Percentiles rank a stretch among this genome's conserved stretches.
phyloP scores from a whole-genome alignment of 164 flowering plant genomes.

The Protea cynaroides region DNA sequence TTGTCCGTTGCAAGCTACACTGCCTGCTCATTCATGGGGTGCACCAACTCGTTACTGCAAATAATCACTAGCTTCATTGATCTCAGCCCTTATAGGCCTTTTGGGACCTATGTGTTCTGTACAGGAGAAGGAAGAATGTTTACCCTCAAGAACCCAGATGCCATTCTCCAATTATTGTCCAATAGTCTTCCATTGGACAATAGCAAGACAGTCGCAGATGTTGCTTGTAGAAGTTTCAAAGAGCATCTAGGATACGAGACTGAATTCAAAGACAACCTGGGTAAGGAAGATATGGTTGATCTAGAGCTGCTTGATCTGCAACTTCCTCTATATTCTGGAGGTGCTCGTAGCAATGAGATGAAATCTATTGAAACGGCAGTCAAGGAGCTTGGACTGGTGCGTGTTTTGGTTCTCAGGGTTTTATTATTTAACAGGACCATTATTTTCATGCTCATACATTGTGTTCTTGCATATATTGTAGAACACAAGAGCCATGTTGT shows the following conservation, averaged over 20 bases:
- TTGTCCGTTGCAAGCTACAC: conserved; percentile 46
- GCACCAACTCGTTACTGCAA: conserved; percentile 46
- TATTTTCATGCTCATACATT: not conserved
- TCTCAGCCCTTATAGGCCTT: conserved; percentile 73
- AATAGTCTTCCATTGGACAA: conserved; percentile 38
- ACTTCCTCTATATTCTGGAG: too few species aligned
- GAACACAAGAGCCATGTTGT: conserved; percentile 60
- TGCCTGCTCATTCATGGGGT: conserved; percentile 55
- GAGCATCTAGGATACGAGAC: conserved; percentile 44
- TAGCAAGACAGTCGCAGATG: conserved; percentile 18
- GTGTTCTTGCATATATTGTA: conserved; percentile 18
- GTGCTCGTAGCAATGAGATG: too few species aligned
- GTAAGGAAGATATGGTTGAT: conserved; percentile 24
- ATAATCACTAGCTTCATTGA: conserved; percentile 40
- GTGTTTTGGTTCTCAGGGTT: too few species aligned
- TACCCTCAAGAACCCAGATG: conserved; percentile 54
- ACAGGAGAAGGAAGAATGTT: conserved; percentile 31
- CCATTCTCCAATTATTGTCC: conserved; percentile 61
- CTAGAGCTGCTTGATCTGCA: conserved; percentile 24
- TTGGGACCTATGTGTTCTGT: conserved; percentile 65
- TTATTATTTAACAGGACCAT: too few species aligned
- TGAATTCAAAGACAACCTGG: conserved; percentile 30
- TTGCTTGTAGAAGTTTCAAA: conserved; percentile 30
- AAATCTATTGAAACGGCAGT: too few species aligned
- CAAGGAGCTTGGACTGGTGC: too few species aligned